phyloP scores from a whole-genome alignment of 2,329 filamentous ascomycete genomes.

The Juglanconis oblonga region DNA sequence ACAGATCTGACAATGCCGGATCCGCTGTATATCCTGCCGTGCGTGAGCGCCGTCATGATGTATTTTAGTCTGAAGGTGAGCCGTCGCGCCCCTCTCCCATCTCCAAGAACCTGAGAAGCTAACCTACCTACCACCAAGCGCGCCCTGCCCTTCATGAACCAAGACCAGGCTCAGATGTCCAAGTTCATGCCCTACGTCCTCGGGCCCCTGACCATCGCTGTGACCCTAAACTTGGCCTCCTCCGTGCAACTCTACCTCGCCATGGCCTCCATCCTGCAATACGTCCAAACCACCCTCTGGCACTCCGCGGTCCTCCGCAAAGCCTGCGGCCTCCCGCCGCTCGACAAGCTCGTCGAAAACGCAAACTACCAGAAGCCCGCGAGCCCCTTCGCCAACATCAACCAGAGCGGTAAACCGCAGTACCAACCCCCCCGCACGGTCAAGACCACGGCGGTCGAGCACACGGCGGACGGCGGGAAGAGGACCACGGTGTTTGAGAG shows the following conservation, averaged over 20 bases:
- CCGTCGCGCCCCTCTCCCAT: background rate
- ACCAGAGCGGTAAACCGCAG: conserved; percentile 4
- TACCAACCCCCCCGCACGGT: conserved; percentile 33
- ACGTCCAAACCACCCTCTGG: conserved; percentile 43
- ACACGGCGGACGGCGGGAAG: background rate
- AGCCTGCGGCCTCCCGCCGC: conserved; percentile 34
- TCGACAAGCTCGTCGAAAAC: conserved; percentile 13
- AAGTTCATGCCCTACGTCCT: conserved; percentile 33
- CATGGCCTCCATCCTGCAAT: conserved; percentile 34
- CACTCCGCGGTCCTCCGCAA: conserved; percentile 36
- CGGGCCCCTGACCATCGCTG: conserved; percentile 28
- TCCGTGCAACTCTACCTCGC: conserved; percentile 64
- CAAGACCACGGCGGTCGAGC: conserved; percentile 20
- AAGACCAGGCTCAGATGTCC: conserved; percentile 29
- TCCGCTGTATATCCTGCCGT: conserved; percentile 73
- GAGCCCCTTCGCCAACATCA: conserved; percentile 5
- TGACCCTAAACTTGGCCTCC: conserved; percentile 47
- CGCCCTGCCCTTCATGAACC: conserved; percentile 30
- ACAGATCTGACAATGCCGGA: conserved; percentile 72
- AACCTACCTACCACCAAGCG: conserved; percentile 21
- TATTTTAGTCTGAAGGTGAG: conserved; percentile 57
- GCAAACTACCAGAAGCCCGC: background rate
- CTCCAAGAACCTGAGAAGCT: background rate
- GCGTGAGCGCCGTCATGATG: conserved; percentile 54
- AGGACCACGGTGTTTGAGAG: background rate